Conservation (phyloP, 768 basidiomycete species). For the Suillus bovinus region DNA sequence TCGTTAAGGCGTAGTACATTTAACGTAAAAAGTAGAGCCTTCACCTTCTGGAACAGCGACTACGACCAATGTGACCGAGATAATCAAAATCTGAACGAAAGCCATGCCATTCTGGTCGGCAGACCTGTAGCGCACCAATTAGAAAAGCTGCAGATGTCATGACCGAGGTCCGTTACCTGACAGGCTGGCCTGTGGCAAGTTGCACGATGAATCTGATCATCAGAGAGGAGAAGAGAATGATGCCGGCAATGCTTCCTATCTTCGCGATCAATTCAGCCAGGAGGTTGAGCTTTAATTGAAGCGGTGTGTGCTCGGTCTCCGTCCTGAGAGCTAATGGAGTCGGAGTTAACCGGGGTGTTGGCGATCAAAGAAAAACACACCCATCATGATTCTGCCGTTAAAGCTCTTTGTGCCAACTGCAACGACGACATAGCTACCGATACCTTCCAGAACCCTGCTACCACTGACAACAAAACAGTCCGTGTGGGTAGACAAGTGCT, state of each 20-base stretch:
- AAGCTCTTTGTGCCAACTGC: slow-evolving; percentile 92
- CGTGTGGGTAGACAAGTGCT: slow-evolving; percentile 48
- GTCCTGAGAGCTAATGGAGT: slow-evolving; percentile 69
- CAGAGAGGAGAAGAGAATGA: slow-evolving; percentile 76
- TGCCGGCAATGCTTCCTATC: slow-evolving; percentile 79
- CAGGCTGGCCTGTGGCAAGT: slow-evolving; percentile 60
- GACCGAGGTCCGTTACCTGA: slow-evolving; percentile 42
- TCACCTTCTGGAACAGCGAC: slow-evolving; percentile 84
- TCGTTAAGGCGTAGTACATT: slow-evolving; percentile 1
- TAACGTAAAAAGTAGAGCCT: slow-evolving; percentile 8
- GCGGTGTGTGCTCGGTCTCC: slow-evolving; percentile 86
- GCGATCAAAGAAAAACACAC: slow-evolving; percentile 42
- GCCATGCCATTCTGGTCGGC: slow-evolving; percentile 83
- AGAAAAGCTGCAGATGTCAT: too few relatives aligned
- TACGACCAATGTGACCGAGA: slow-evolving; percentile 89
- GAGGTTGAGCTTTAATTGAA: slow-evolving; percentile 89
- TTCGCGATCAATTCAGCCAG: slow-evolving; percentile 98
- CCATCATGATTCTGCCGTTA: slow-evolving; percentile 98
- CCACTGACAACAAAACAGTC: slow-evolving; percentile 95
- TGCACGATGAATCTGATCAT: slow-evolving; percentile 97
- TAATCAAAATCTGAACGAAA: slow-evolving; percentile 93
- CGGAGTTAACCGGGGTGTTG: neutral
- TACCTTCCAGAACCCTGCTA: slow-evolving; percentile 91
- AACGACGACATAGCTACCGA: slow-evolving; percentile 90
- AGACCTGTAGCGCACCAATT: slow-evolving; percentile 42